Evolutionary conservation across 2,329 filamentous ascomycete genomes (phyloP).

Genomic region (Fusarium luffae): DNA sequence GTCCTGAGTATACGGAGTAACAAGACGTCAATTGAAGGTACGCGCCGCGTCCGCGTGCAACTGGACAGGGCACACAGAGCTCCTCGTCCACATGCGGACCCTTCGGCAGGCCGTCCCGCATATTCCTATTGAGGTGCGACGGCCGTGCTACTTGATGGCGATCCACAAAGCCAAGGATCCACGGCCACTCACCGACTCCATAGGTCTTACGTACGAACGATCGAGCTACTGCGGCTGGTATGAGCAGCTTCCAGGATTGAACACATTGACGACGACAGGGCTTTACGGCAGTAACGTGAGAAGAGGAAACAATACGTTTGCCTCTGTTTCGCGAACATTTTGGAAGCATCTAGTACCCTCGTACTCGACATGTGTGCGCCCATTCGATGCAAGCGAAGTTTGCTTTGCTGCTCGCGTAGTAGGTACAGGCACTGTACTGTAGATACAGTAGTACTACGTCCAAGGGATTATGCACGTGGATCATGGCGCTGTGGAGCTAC

Average conservation of each 20-base stretch:
- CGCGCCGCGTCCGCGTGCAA: conserved; percentile 34
- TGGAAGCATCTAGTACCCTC: not conserved
- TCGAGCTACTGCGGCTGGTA: conserved; percentile 39
- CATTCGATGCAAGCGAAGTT: conserved; percentile 7
- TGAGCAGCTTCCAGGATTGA: conserved; percentile 25
- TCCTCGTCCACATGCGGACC: conserved; percentile 21
- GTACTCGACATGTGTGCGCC: not conserved
- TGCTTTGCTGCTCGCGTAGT: conserved; percentile 1
- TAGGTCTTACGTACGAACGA: conserved; percentile 44
- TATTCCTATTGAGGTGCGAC: conserved; percentile 36
- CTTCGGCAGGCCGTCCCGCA: conserved; percentile 35
- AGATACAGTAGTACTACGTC: not conserved
- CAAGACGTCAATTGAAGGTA: conserved; percentile 30
- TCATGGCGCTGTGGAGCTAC: conserved; percentile 20
- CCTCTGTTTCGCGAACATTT: not conserved
- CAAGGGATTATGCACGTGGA: conserved; percentile 27
- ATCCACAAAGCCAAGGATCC: conserved; percentile 40
- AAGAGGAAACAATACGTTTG: conserved; percentile 8
- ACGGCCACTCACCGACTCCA: conserved; percentile 45
- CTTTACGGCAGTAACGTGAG: conserved; percentile 20
- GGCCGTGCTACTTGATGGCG: conserved; percentile 25
- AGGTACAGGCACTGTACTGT: conserved; percentile 12
- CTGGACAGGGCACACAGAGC: conserved; percentile 21
- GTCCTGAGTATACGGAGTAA: not conserved
- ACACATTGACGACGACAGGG: conserved; percentile 17